Percentiles rank a stretch among this genome's conserved stretches.
Conservation (phyloP, 2,329 filamentous ascomycete species). For the Rhynchosporium graminicola region DNA sequence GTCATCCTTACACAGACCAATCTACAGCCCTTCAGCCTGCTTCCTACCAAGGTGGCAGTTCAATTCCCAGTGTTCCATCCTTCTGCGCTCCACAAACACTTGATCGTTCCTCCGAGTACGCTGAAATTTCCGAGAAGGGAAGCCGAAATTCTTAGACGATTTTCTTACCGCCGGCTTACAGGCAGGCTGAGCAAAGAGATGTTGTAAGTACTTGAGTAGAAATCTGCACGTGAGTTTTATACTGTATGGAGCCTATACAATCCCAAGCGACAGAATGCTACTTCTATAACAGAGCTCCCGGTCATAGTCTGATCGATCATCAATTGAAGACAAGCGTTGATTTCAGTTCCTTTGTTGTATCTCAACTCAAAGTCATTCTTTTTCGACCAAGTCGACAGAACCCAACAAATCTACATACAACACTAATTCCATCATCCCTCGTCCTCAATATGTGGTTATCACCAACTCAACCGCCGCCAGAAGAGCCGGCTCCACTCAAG, state of each 20-base stretch:
- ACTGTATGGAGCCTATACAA: neutral
- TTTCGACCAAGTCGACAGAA: slow-evolving; percentile 8
- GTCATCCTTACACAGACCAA: neutral
- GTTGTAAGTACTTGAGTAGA: slow-evolving; percentile 5
- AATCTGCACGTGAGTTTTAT: slow-evolving; percentile 15
- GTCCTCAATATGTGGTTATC: slow-evolving; percentile 16
- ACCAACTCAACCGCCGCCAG: slow-evolving; percentile 12
- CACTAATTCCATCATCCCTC: neutral
- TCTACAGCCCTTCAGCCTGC: slow-evolving; percentile 7
- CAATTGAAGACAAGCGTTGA: slow-evolving; percentile 12
- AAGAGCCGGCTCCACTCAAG: slow-evolving; percentile 19
- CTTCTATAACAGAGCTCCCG: slow-evolving; percentile 15
- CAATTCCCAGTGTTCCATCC: slow-evolving; percentile 11
- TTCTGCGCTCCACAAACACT: slow-evolving; percentile 1
- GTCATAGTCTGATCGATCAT: slow-evolving; percentile 13
- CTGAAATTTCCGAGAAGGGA: slow-evolving; percentile 10
- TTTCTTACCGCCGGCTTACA: slow-evolving; percentile 24
- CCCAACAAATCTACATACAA: slow-evolving; percentile 6
- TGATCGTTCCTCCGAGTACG: slow-evolving; percentile 12
- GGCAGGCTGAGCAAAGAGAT: slow-evolving; percentile 19
- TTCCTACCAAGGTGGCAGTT: slow-evolving; percentile 18
- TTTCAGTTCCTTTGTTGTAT: slow-evolving; percentile 13
- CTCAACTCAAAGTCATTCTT: slow-evolving; percentile 8
- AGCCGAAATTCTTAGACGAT: slow-evolving; percentile 13
- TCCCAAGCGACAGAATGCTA: slow-evolving; percentile 7